phyloP scores from a whole-genome alignment of 192 early-diverging fungal species.

The Entomortierella chlamydospora region DNA sequence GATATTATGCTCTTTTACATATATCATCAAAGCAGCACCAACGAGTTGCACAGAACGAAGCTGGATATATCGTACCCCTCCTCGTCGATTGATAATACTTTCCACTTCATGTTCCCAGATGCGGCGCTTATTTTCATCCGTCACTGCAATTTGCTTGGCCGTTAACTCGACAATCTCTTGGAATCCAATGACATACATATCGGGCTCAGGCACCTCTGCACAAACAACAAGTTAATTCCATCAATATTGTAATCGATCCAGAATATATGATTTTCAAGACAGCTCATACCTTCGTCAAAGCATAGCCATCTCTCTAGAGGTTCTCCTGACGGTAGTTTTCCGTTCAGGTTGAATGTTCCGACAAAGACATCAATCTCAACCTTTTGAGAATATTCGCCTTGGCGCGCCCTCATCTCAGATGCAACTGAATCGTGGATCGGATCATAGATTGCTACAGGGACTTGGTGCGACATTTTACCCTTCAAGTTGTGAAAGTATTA shows the following conservation, averaged over 20 bases:
- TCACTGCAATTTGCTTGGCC: constrained; percentile 63
- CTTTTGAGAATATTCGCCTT: constrained; percentile 70
- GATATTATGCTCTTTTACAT: constrained; percentile 77
- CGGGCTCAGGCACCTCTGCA: constrained; percentile 66
- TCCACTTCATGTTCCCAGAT: constrained; percentile 66
- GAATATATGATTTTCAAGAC: neutral
- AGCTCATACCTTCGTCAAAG: constrained; percentile 49
- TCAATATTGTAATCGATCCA: neutral
- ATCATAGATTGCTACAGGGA: constrained; percentile 60
- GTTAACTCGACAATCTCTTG: constrained; percentile 98
- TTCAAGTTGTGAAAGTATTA: constrained; percentile 6
- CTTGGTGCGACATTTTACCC: constrained; percentile 66
- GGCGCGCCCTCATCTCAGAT: constrained; percentile 50
- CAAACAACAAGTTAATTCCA: neutral
- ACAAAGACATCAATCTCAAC: constrained; percentile 75
- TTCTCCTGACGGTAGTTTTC: constrained; percentile 73
- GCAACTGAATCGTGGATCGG: constrained; percentile 61
- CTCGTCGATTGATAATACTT: constrained; percentile 58
- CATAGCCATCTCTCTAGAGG: constrained; percentile 75
- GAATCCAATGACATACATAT: constrained; percentile 90
- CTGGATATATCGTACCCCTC: constrained; percentile 73
- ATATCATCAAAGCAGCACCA: constrained; percentile 90
- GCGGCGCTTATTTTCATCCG: constrained; percentile 51
- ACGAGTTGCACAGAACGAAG: constrained; percentile 91
- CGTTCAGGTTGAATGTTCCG: constrained; percentile 95